Percentiles rank a stretch among this genome's conserved stretches.
These are phyloP conservation scores for Chrysanthemum lavandulifolium DNA, from an alignment of 129 eudicot genomes.

Conservation along the genomic window DNA sequence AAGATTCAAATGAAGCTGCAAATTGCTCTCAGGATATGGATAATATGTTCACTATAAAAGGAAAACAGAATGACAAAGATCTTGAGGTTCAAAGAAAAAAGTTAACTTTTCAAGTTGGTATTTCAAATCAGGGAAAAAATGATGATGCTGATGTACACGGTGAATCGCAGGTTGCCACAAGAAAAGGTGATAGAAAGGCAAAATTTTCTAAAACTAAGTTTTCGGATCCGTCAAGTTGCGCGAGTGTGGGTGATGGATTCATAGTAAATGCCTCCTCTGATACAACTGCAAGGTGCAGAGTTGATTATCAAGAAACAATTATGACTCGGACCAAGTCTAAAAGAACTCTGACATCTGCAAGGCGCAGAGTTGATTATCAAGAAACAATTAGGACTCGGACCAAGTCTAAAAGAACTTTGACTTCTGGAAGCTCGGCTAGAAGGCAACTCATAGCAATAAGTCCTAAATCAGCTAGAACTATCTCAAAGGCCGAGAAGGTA, in stretches of 20 bases:
- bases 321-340: conserved; percentile 21
- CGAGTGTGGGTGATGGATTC: neutral
- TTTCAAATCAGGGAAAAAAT: conserved; percentile 1
- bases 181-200: neutral
- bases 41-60: conserved; percentile 13
- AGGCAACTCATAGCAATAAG: conserved; percentile 1
- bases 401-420: conserved; percentile 38
- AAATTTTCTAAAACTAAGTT: neutral
- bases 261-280: neutral
- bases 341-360: conserved; percentile 32
- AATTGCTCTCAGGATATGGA: conserved; percentile 14
- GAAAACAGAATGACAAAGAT: conserved; percentile 16
- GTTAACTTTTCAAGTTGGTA: neutral
- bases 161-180: conserved; percentile 22
- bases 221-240: conserved; percentile 2
- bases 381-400: conserved; percentile 20
- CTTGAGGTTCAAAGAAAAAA: conserved; percentile 15
- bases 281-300: conserved; percentile 15
- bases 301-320: conserved; percentile 20
- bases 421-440: conserved; percentile 29
- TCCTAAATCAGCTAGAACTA: conserved; percentile 12
- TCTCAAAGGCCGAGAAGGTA: conserved; percentile 22
- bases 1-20: conserved; percentile 20
- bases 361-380: conserved; percentile 14
- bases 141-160: conserved; percentile 8